These are phyloP conservation scores for Eryngium alpinum DNA, from an alignment of 140 eudicot species.

Conservation along the genomic window DNA sequence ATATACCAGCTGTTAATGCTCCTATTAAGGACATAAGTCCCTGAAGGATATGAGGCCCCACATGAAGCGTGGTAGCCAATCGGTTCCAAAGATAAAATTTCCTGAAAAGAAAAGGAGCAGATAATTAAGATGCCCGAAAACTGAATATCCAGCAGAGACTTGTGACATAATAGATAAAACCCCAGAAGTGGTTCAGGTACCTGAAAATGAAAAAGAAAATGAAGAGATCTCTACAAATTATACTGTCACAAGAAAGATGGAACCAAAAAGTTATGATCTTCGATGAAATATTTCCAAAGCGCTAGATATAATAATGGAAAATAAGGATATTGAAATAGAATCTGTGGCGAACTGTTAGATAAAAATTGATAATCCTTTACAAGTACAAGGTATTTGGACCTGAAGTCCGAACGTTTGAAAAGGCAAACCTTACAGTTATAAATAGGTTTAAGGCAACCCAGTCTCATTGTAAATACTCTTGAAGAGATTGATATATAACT, in stretches of 20 bases:
- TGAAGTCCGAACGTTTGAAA: slow-evolving; percentile 10
- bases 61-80: slow-evolving; percentile 12
- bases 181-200: neutral
- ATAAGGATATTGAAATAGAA: slow-evolving; percentile 12
- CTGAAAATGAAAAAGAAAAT: slow-evolving; percentile 10
- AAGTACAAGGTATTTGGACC: slow-evolving; percentile 20
- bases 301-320: neutral
- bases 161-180: neutral
- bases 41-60: slow-evolving; percentile 1
- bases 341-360: slow-evolving; percentile 7
- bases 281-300: slow-evolving; percentile 6
- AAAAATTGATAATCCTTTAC: no score
- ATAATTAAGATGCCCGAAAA: neutral
- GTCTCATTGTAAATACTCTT: slow-evolving; percentile 14
- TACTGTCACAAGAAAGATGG: neutral
- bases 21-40: slow-evolving; percentile 1
- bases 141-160: neutral
- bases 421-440: slow-evolving; percentile 2
- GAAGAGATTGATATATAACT: slow-evolving; percentile 8
- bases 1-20: slow-evolving; percentile 24
- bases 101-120: slow-evolving; percentile 9
- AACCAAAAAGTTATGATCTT: neutral
- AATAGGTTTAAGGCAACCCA: no score
- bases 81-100: neutral
- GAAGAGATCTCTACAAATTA: neutral